phyloP scores from a whole-genome alignment of 768 basidiomycete genomes.

The Hygrophoropsis aurantiaca region DNA sequence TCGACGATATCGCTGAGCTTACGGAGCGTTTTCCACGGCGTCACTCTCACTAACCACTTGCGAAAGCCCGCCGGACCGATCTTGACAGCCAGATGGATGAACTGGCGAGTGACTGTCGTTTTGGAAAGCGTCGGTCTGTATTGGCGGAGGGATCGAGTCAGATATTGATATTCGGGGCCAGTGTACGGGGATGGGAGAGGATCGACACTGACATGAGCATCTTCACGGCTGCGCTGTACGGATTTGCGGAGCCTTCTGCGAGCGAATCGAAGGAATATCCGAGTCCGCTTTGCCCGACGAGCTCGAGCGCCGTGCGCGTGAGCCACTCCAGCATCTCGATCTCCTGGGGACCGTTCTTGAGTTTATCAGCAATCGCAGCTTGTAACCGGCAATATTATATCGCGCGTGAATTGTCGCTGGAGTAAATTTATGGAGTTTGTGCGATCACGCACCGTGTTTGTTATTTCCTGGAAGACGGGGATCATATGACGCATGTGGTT shows the following conservation, averaged over 20 bases:
- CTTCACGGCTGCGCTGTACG: conserved; percentile 1
- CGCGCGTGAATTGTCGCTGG: background rate
- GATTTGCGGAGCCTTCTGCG: conserved; percentile 8
- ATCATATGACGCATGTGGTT: conserved; percentile 39
- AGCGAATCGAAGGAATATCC: conserved; percentile 20
- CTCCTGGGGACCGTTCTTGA: conserved; percentile 9
- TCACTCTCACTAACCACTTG: conserved; percentile 41
- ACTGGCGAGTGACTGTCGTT: conserved; percentile 43
- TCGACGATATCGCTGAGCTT: conserved; percentile 48
- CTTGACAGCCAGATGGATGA: conserved; percentile 43
- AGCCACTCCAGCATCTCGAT: conserved; percentile 23
- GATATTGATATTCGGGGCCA: conserved; percentile 15
- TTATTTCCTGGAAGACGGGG: background rate
- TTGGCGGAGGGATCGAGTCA: background rate
- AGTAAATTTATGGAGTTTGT: conserved; percentile 2
- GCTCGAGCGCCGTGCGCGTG: conserved; percentile 20
- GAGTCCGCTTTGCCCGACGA: conserved; percentile 20
- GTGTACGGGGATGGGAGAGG: conserved; percentile 26
- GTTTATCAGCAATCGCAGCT: background rate
- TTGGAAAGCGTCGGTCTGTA: conserved; percentile 47
- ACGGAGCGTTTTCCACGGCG: conserved; percentile 38
- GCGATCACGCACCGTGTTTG: background rate
- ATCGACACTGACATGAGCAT: background rate
- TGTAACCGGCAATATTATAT: background rate
- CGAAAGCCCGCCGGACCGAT: conserved; percentile 44